Percentiles rank a stretch among this genome's conserved stretches.
These are phyloP conservation scores for Colletotrichum sansevieriae DNA, from an alignment of 2,329 filamentous ascomycete species.

Conservation along the genomic window DNA sequence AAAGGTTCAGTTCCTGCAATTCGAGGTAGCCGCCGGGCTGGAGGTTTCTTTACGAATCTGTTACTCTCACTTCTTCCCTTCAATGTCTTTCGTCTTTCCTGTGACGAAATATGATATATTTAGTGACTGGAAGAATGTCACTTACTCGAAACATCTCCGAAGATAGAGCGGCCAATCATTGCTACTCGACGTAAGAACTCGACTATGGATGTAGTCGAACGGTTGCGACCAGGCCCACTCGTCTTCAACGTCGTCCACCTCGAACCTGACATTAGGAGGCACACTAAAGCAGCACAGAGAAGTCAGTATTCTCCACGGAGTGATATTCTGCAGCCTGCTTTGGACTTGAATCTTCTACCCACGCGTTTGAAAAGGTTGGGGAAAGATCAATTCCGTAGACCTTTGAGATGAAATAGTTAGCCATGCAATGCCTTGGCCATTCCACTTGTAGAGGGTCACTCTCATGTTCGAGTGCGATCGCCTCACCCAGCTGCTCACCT, in stretches of 20 bases:
- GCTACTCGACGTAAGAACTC: constrained; percentile 49
- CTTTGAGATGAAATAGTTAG: not conserved
- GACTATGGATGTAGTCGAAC: constrained; percentile 52
- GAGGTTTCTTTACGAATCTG: constrained; percentile 39
- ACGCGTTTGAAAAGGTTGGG: constrained; percentile 49
- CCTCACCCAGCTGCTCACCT: no score
- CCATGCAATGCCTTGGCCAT: no score
- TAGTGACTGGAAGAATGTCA: no score
- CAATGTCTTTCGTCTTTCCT: no score
- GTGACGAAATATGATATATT: not conserved
- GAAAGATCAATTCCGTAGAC: constrained; percentile 50
- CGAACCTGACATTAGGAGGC: constrained; percentile 60
- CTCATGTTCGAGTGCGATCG: no score
- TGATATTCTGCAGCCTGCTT: not conserved
- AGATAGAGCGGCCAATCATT: constrained; percentile 53
- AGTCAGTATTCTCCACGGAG: not conserved
- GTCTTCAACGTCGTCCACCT: constrained; percentile 53
- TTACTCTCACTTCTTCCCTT: no score
- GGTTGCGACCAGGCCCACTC: constrained; percentile 49
- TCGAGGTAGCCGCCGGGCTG: constrained; percentile 59
- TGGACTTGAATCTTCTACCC: constrained; percentile 41
- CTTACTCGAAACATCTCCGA: not conserved
- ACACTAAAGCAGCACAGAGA: constrained; percentile 43
- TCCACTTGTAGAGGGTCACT: no score
- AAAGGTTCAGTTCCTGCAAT: constrained; percentile 41